Base-by-base conservation (phyloP, 495 filamentous ascomycete species). In the Penicillium salamii region DNA sequence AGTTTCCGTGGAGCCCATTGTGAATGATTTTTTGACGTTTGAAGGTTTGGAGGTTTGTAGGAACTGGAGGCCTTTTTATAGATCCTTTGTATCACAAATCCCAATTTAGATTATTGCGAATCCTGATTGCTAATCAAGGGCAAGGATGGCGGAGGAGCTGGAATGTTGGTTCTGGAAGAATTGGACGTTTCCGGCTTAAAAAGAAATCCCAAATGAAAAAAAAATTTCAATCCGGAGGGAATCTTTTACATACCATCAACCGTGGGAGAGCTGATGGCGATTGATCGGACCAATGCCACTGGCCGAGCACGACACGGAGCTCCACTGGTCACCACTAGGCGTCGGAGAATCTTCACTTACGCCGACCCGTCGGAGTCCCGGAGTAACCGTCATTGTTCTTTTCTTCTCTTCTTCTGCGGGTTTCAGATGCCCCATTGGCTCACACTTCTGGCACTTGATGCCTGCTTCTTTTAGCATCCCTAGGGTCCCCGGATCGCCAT, bases 1-100 rank as follows among this genome's bases (percentile, higher is more conserved):
- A 44, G 67, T 65, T 50, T 68, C 63, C 36, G 49, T 58, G 40
- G 63, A 65, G 26, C 58, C 61, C 55, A 62, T 63, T 41, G 15
- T 62, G 23, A 18, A n/a, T n/a, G n/a, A n/a, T n/a, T n/a, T n/a
- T n/a, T n/a, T n/a, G n/a, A n/a, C n/a, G n/a, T n/a, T n/a, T n/a
- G n/a, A n/a, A n/a, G n/a, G n/a, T n/a, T n/a, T n/a, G n/a, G n/a
- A 18, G 11, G 40, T 46, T 15, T n/a, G 39, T 19, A 24, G 58
- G 37, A 49, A 32, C 50, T 42, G 39, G 19, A 49, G 23, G 24
- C 19, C 57, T 24, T 49, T 31, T 39, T 42, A 38, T 54, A 58
- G 52, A 63, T 61, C 49, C 21, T 46, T 59, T 45, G 59, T 52
- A 43, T 24, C 28, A 20, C 17, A 7, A n/a, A 42, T 21, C n/a